Percentiles rank a stretch among this genome's conserved stretches.
phyloP scores from a whole-genome alignment of 352 stramenopile species.

The Albugo candida region DNA sequence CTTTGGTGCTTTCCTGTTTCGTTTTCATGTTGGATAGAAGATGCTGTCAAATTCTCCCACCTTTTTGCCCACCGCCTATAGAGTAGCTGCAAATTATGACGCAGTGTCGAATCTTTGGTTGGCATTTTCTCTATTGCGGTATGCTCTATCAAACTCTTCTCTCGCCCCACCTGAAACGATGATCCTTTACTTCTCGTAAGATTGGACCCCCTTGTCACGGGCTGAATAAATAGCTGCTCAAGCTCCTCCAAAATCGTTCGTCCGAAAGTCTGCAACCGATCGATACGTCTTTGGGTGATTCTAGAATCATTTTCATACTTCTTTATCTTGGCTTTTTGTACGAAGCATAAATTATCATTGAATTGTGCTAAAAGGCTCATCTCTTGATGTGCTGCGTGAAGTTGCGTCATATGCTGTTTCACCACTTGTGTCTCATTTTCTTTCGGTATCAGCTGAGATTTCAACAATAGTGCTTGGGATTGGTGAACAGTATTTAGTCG shows the following conservation, averaged over 20 bases:
- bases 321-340: constrained; percentile 20
- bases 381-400: constrained; percentile 45
- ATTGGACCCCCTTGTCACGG: no score
- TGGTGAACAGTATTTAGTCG: constrained; percentile 48
- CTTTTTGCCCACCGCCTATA: no score
- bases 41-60: constrained; percentile 1
- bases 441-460: constrained; percentile 49
- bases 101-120: no score
- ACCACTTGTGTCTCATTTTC: constrained; percentile 40
- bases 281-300: no score
- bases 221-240: no score
- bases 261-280: no score
- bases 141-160: no score
- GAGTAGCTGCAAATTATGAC: no score
- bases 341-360: constrained; percentile 32
- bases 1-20: background rate
- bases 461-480: constrained; percentile 47
- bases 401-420: constrained; percentile 29
- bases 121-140: no score
- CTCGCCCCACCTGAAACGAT: no score
- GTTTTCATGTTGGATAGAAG: constrained; percentile 5
- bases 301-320: constrained; percentile 20
- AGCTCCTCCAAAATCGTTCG: no score
- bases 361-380: constrained; percentile 48
- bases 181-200: no score